A percentile compares a stretch with the other conserved stretches of the same genome.
These are phyloP conservation scores for Cladosporium sp. DNA, from an alignment of 2,329 filamentous ascomycete genomes.

Conservation along the genomic window DNA sequence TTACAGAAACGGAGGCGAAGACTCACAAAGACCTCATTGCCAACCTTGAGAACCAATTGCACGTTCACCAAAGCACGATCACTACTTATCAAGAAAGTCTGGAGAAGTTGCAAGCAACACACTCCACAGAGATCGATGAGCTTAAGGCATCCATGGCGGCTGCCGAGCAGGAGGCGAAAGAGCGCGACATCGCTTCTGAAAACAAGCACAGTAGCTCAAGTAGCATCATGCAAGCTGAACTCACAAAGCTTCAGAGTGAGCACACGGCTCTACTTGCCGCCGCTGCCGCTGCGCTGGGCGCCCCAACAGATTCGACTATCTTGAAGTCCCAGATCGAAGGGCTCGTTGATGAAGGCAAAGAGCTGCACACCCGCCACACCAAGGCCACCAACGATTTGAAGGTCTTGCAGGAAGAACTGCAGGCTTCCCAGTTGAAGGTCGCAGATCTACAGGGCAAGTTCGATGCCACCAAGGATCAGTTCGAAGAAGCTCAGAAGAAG, in stretches of 20 bases:
- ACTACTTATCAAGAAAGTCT: constrained; percentile 57
- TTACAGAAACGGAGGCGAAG: constrained; percentile 55
- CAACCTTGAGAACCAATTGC: constrained; percentile 60
- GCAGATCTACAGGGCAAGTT: constrained; percentile 47
- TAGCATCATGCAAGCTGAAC: constrained; percentile 58
- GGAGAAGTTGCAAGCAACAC: constrained; percentile 55
- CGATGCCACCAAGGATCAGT: constrained; percentile 49
- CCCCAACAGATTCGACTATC: constrained; percentile 54
- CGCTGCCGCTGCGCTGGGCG: constrained; percentile 66
- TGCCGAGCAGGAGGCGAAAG: constrained; percentile 34
- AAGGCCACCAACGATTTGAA: constrained; percentile 48
- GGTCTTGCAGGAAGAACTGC: constrained; percentile 45
- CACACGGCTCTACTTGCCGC: constrained; percentile 61
- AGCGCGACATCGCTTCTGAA: constrained; percentile 42
- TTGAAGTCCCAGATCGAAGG: constrained; percentile 47
- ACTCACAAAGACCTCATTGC: constrained; percentile 54
- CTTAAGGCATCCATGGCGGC: constrained; percentile 59
- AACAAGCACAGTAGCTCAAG: constrained; percentile 38
- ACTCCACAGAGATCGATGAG: constrained; percentile 61
- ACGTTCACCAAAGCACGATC: constrained; percentile 57
- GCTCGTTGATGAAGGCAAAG: constrained; percentile 49
- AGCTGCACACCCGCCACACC: constrained; percentile 45
- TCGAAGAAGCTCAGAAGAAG: constrained; percentile 59
- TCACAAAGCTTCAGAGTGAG: constrained; percentile 62
- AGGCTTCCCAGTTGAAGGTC: constrained; percentile 43